phyloP scores from a whole-genome alignment of 2,329 filamentous ascomycete species.

The Aureobasidium musti region DNA sequence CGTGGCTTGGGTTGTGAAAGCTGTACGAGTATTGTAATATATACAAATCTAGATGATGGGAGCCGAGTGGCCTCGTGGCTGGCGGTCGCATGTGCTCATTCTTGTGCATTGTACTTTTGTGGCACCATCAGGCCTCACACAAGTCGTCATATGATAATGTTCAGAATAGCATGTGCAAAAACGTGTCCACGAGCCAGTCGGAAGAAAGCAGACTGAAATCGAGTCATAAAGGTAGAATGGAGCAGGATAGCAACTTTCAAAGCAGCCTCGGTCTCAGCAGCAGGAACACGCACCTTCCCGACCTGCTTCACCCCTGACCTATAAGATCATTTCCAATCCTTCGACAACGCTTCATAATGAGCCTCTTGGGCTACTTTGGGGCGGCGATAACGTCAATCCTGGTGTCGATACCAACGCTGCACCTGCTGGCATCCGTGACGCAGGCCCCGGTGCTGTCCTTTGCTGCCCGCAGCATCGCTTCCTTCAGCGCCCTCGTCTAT shows the following conservation, averaged over 20 bases:
- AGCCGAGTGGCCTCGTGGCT: not conserved
- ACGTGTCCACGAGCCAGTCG: not conserved
- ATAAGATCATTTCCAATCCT: not conserved
- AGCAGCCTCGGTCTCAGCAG: constrained; percentile 11
- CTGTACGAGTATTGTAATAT: constrained; percentile 31
- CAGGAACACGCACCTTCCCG: constrained; percentile 7
- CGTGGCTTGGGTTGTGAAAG: not conserved
- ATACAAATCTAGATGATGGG: constrained; percentile 2
- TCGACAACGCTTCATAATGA: constrained; percentile 30
- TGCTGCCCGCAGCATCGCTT: constrained; percentile 61
- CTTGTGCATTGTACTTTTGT: constrained; percentile 12
- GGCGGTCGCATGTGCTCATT: not conserved
- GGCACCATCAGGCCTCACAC: constrained; percentile 2
- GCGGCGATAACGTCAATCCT: constrained; percentile 36
- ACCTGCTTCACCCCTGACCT: not conserved
- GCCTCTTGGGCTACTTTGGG: constrained; percentile 37
- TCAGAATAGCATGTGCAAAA: not conserved
- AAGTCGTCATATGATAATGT: not conserved
- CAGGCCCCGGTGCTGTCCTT: constrained; percentile 55
- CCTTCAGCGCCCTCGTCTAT: constrained; percentile 44
- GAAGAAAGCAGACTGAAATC: not conserved
- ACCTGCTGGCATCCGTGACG: constrained; percentile 42
- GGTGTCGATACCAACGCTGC: constrained; percentile 38
- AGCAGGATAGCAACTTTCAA: not conserved
- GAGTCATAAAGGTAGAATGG: not conserved